Evolutionary conservation across 2,329 filamentous ascomycete species (phyloP), one percentile per base, ranked within the genome.

Genomic region (Pseudogymnoascus sp.): DNA sequence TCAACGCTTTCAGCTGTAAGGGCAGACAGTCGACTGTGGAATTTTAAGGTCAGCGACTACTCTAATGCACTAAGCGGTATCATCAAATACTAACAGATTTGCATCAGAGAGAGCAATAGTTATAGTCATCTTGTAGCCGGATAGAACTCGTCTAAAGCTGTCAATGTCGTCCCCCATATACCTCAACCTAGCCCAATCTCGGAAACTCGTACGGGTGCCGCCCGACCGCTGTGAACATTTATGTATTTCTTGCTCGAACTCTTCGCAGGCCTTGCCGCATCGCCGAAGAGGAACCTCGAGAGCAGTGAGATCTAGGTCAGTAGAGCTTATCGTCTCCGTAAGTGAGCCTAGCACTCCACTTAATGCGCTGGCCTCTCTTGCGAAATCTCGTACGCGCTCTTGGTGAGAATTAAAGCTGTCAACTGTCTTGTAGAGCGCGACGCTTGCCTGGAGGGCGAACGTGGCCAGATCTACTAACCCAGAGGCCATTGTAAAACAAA

Each of bases 101-200:
- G 42, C 63, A 66, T 60, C 31, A n/a, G 42, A 46, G 42, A 46
- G 42, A 23, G 42, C 42, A 46, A 46, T 46, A 46, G 42, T 46
- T 46, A 46, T 46, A 46, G 42, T 46, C 42, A 46, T 46, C 19
- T 46, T 46, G 19, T 46, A 46, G 4, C 42, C 42, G 6, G 42
- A 46, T 46, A 46, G 42, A 3, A 46, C 42, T 23, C 42, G 42
- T 46, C 42, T 46, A 46, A 46, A 46, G 13, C 42, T 46, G 42
- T 46, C 42, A 46, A 46, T 46, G 42, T 46, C 42, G 19, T 46
- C 42, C 19, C 42, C 42, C 42, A 46, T 46, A 46, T 46, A 46
- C 19, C 42, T 75, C 53, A 80, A 66, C 67, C 72, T 77, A 4
- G 76, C 75, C 78, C 76, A 80, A 66, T 79, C 78, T 53, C 76